These are phyloP conservation scores for Apiotrichum mycotoxinovorans DNA, from an alignment of 1,284 basidiomycete genomes.

Conservation along the genomic window DNA sequence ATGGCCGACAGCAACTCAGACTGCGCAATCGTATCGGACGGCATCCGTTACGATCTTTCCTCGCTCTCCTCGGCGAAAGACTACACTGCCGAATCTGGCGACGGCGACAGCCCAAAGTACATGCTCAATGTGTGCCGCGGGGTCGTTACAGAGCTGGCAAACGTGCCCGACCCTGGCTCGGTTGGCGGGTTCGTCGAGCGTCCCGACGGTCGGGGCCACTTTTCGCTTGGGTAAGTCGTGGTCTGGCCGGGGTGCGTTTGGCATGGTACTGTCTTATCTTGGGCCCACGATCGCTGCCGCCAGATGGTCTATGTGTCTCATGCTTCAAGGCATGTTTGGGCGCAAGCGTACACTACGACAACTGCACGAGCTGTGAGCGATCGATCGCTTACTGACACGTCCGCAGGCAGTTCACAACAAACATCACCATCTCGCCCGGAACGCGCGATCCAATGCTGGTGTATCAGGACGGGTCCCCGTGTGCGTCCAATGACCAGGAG, in stretches of 20 bases:
- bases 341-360: too few relatives aligned
- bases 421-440: conserved; percentile 34
- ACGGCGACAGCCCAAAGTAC: conserved; percentile 22
- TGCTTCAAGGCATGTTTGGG: too few relatives aligned
- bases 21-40: conserved; percentile 43
- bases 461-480: conserved; percentile 37
- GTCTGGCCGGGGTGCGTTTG: too few relatives aligned
- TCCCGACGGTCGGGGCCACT: conserved; percentile 28
- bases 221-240: conserved; percentile 42
- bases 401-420: conserved; percentile 26
- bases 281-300: not conserved
- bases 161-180: conserved; percentile 37
- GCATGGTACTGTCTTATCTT: too few relatives aligned
- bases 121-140: conserved; percentile 47
- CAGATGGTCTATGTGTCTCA: too few relatives aligned
- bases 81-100: conserved; percentile 33
- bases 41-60: conserved; percentile 47
- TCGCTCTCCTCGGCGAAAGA: conserved; percentile 36
- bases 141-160: conserved; percentile 45
- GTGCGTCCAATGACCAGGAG: conserved; percentile 32
- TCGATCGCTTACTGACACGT: not conserved
- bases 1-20: conserved; percentile 4
- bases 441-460: conserved; percentile 42
- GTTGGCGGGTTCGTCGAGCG: conserved; percentile 41
- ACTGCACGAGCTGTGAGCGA: too few relatives aligned